Evolutionary conservation across 2,329 filamentous ascomycete genomes (phyloP).

Genomic region (Cercospora sp.): DNA sequence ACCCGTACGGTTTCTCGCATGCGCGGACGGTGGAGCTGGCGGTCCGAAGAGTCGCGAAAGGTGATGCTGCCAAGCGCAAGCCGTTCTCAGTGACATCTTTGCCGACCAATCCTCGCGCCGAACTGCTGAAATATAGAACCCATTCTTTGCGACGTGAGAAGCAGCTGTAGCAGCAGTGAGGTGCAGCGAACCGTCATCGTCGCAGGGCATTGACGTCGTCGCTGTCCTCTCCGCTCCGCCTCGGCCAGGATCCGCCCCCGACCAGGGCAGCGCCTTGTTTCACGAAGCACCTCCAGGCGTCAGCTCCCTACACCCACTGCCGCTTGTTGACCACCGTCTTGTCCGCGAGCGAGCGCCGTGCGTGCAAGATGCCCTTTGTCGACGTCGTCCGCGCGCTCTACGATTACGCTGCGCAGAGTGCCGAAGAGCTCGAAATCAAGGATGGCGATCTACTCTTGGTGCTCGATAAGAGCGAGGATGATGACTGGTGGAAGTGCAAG

Average conservation of each 20-base stretch:
- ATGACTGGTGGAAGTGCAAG: constrained; percentile 97
- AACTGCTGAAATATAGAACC: neutral
- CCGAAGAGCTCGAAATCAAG: constrained; percentile 78
- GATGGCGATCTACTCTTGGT: constrained; percentile 90
- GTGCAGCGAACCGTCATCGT: neutral
- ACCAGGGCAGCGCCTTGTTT: constrained; percentile 10
- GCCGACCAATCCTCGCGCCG: constrained; percentile 1
- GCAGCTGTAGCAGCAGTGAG: neutral
- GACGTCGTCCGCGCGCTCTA: constrained; percentile 89
- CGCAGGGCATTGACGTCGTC: neutral
- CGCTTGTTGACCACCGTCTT: neutral
- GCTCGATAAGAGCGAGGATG: constrained; percentile 71
- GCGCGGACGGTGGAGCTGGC: neutral
- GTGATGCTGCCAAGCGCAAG: constrained; percentile 1
- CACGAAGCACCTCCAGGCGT: constrained; percentile 6
- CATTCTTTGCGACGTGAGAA: neutral
- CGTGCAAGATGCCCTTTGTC: constrained; percentile 74
- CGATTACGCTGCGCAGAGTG: constrained; percentile 85
- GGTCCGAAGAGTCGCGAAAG: neutral
- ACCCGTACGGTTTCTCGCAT: neutral
- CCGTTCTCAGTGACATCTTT: constrained; percentile 1
- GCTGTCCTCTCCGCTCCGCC: neutral
- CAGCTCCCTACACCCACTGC: constrained; percentile 1
- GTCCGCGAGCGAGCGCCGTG: neutral
- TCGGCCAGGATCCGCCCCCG: neutral